Conservation (phyloP, 352 stramenopile genomes). For the Phytophthora rubi region DNA sequence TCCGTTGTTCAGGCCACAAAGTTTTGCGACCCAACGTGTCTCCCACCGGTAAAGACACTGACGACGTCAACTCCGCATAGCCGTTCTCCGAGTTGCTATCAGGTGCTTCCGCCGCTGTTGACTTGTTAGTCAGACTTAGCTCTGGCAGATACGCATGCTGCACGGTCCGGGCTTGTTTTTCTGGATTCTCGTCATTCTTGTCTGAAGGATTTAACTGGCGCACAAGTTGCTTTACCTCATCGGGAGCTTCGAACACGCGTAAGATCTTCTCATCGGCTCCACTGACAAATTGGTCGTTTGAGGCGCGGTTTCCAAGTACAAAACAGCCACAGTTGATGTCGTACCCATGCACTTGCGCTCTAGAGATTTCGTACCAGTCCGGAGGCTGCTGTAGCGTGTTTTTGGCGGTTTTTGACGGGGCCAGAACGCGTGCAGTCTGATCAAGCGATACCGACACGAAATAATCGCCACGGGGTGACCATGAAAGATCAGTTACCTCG, state of each 20-base stretch:
- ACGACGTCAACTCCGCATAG: conserved; percentile 18
- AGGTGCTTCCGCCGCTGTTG: conserved; percentile 9
- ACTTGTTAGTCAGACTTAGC: conserved; percentile 83
- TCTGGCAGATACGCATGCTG: conserved; percentile 76
- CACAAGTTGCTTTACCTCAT: conserved; percentile 50
- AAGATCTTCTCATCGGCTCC: conserved; percentile 87
- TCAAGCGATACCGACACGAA: conserved; percentile 79
- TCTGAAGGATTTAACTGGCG: conserved; percentile 22
- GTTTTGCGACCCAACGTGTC: conserved; percentile 69
- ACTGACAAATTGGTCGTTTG: conserved; percentile 69
- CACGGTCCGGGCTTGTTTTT: conserved; percentile 18
- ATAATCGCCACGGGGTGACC: conserved; percentile 65
- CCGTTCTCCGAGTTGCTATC: conserved; percentile 28
- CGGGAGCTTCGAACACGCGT: conserved; percentile 73
- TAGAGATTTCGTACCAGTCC: conserved; percentile 71
- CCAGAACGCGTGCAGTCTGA: conserved; percentile 71
- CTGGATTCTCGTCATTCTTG: not conserved
- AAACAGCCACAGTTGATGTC: conserved; percentile 83
- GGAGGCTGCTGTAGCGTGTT: not conserved
- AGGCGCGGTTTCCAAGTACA: conserved; percentile 17
- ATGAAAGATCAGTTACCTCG: conserved; percentile 70
- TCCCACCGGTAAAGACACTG: conserved; percentile 57
- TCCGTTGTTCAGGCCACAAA: conserved; percentile 78
- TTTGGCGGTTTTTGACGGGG: conserved; percentile 20
- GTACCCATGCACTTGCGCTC: conserved; percentile 83